These are phyloP conservation scores for Microbotryum scabiosae DNA, from an alignment of 1,284 basidiomycete genomes.

Conservation along the genomic window DNA sequence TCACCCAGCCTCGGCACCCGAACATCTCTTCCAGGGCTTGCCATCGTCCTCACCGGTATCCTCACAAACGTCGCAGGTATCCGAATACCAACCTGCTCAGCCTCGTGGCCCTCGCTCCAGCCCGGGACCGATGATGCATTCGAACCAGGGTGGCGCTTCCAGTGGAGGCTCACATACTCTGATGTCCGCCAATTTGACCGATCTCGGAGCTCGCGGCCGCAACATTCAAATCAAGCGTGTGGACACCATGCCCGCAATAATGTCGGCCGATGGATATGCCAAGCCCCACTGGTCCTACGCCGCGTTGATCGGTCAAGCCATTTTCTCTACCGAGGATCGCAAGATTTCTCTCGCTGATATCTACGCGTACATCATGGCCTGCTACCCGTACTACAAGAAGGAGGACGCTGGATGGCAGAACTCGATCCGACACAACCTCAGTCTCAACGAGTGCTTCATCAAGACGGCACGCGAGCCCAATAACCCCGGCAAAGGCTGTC, in stretches of 20 bases:
- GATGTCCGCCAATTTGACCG: neutral
- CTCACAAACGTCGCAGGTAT: constrained; percentile 7
- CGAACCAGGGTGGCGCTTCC: neutral
- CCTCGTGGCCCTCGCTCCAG: constrained; percentile 13
- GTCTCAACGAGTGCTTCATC: constrained; percentile 56
- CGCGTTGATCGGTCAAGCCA: constrained; percentile 88
- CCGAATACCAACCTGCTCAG: constrained; percentile 14
- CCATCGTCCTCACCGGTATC: constrained; percentile 24
- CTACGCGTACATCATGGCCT: constrained; percentile 88
- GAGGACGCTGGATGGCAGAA: constrained; percentile 82
- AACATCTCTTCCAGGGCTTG: constrained; percentile 18
- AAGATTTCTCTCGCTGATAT: constrained; percentile 89
- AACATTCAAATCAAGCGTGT: neutral
- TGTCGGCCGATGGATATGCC: constrained; percentile 34
- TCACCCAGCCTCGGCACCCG: constrained; percentile 25
- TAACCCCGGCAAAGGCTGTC: constrained; percentile 43
- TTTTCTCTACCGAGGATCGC: constrained; percentile 72
- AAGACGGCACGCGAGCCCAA: constrained; percentile 34
- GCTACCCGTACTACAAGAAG: constrained; percentile 85
- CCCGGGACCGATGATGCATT: constrained; percentile 11
- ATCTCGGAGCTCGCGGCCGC: neutral
- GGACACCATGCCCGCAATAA: constrained; percentile 1
- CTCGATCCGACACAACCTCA: constrained; percentile 84
- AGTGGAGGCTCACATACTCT: neutral
- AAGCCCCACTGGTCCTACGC: constrained; percentile 86